These are phyloP conservation scores for Myriosclerotinia curreyana DNA, from an alignment of 2,329 filamentous ascomycete genomes.

Conservation along the genomic window DNA sequence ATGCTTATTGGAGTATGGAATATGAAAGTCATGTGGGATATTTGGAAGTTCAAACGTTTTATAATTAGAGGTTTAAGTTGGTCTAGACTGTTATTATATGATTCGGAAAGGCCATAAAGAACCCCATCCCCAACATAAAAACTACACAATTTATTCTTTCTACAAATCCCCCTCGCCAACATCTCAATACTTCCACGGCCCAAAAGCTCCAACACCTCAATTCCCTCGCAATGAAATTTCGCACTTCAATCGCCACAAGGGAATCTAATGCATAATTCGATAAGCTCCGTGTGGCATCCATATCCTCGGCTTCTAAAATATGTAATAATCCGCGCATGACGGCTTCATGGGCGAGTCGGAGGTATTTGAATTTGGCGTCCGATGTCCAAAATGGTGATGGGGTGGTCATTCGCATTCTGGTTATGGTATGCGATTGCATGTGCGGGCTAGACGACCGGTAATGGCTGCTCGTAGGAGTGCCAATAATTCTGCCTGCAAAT, in stretches of 20 bases:
- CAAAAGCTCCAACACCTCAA: conserved; percentile 54
- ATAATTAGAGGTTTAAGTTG: too few relatives aligned
- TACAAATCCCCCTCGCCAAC: conserved; percentile 47
- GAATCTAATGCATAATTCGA: conserved; percentile 45
- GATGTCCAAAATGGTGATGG: conserved; percentile 51
- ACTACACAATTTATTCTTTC: conserved; percentile 41
- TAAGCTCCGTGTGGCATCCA: conserved; percentile 46
- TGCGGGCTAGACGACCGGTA: conserved; percentile 43
- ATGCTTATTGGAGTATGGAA: too few relatives aligned
- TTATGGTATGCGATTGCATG: conserved; percentile 53
- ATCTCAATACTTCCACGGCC: conserved; percentile 51
- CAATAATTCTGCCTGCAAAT: conserved; percentile 53
- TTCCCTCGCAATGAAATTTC: conserved; percentile 43
- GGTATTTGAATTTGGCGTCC: conserved; percentile 53
- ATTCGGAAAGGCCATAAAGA: neutral
- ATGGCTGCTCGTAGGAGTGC: conserved; percentile 53
- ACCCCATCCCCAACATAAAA: conserved; percentile 25
- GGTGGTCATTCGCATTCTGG: conserved; percentile 51
- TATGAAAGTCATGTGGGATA: too few relatives aligned
- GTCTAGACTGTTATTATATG: neutral
- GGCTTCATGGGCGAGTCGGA: conserved; percentile 42
- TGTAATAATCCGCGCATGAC: conserved; percentile 47
- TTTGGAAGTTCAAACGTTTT: too few relatives aligned
- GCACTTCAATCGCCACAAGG: conserved; percentile 38
- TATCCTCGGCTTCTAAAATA: conserved; percentile 49